Evolutionary conservation across 805 yeast genomes (phyloP), one percentile per base, ranked within the genome.

Genomic region (Ogataea corticis): DNA sequence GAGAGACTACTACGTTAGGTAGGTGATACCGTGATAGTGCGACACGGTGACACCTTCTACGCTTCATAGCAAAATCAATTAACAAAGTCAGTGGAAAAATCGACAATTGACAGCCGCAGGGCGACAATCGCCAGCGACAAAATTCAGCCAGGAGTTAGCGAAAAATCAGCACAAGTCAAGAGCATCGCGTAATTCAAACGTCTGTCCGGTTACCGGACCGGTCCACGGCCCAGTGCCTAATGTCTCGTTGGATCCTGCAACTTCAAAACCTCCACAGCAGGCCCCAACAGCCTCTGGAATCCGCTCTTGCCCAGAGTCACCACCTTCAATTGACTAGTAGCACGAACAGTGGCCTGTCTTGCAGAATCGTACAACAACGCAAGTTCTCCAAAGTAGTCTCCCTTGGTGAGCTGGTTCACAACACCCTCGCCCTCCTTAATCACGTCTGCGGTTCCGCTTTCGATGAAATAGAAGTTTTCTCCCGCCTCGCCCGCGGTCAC

Each of bases 331-430:
- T 74, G 73, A 41, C 84, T 77, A 14, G 76, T 71, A 1, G 97
- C 96, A 41, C 76, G 80, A 31, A 94, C 94, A 4, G 96, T 85
- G 27, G 99, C 99, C 63, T 87, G 94, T 68, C 99, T 82, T 50
- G 98, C 98, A 47, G 82, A 72, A 63, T 94, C 96, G 59, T 91
- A 86, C 56, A 94, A 75, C 57, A 94, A 73, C 3, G 99, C 98
- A 52, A 94, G 82, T 70, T 94, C 99, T 54, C 99, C 99, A 66
- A 94, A 94, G 70, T 94, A 94, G 64, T 86, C 96, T 52, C 97
- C 97, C 59, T 85, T 82, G 37, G 75, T 68, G 48, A 89, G 73
- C 13, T 71, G 71, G 17, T 75, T 77, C 28, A 90, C 74, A 35
- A 76, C 73, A 18, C 91, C 91, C 36, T 75, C 75, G 31, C 73